phyloP scores from a whole-genome alignment of 2,329 filamentous ascomycete species.

The Calonectria hawksworthii region DNA sequence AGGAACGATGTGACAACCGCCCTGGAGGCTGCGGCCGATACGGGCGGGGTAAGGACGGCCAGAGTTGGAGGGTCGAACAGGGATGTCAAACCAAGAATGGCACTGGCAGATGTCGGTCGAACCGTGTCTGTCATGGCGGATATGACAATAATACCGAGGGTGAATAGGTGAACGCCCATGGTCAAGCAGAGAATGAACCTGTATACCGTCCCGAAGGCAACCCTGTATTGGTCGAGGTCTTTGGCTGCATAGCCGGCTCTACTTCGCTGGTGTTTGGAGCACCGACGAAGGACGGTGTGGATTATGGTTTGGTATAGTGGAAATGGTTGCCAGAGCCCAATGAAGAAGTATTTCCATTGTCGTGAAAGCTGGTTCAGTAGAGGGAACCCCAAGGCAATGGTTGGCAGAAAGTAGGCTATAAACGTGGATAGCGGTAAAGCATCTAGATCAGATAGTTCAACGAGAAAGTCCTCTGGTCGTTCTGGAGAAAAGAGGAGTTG shows the following conservation, averaged over 20 bases:
- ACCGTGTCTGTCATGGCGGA: background rate
- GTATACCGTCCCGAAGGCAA: slow-evolving; percentile 19
- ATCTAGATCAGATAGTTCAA: slow-evolving; percentile 30
- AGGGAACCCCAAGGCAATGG: slow-evolving; percentile 30
- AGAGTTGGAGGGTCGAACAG: slow-evolving; percentile 31
- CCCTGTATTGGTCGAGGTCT: background rate
- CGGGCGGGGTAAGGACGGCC: slow-evolving; percentile 25
- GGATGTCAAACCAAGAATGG: slow-evolving; percentile 34
- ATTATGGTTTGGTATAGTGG: slow-evolving; percentile 32
- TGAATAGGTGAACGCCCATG: slow-evolving; percentile 15
- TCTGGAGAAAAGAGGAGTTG: slow-evolving; percentile 33
- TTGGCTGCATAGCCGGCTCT: background rate
- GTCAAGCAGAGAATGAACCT: slow-evolving; percentile 23
- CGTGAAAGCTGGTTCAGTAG: slow-evolving; percentile 19
- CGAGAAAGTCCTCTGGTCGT: slow-evolving; percentile 11
- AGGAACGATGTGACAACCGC: slow-evolving; percentile 38
- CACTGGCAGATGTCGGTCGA: slow-evolving; percentile 23
- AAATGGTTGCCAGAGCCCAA: slow-evolving; percentile 40
- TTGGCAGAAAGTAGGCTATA: slow-evolving; percentile 36
- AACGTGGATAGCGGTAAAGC: slow-evolving; percentile 31
- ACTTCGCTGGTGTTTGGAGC: background rate
- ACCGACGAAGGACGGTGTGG: background rate
- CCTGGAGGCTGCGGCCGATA: slow-evolving; percentile 19
- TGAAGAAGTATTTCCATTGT: slow-evolving; percentile 18
- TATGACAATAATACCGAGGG: slow-evolving; percentile 24